Evolutionary conservation across 108 stramenopile species (phyloP), one percentile per base, ranked within the genome.

Genomic region (Cyclostephanos tholiformis): DNA sequence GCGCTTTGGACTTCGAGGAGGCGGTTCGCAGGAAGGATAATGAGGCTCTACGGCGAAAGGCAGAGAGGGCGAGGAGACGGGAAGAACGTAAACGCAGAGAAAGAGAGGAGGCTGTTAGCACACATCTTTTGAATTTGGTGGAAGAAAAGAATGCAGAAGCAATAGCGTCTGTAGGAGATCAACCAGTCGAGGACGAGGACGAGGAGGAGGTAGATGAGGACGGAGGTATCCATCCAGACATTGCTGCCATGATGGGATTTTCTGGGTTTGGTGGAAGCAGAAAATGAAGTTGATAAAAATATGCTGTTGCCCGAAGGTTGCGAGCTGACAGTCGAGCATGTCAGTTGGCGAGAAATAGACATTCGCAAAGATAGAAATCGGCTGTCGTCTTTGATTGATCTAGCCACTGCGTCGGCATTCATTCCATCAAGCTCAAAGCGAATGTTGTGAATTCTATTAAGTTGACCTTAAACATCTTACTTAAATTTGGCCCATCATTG

Each of bases 231-330:
- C 88, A 95, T 76, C 91, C 93, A n/a, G 90, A 82, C 38, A 77
- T 98, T 56, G 93, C 91, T 55, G 94, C 94, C 5, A 89, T 97
- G 91, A 98, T 98, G 97, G 97, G 97, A 22, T 97, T 98, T 65
- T 88, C 91, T 23, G 88, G 91, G 12, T 97, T 97, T 82, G 89
- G 91, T 25, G 83, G 87, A 30, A 63, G 84, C 35, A 44, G 41
- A 51, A 77, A 77, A 53, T 65, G 48, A 65, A 16, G 2, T 46
- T 14, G 2, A 14, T 16, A 4, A 16, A 14, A 12, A 17, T 17
- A 3, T 14, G 44, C 12, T 46, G 44, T 46, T 46, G 44, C 44
- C 16, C 14, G 44, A 12, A 46, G 13, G 44, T 46, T 46, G 44
- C 44, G 44, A 17, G 44, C 14, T 46, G 44, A 17, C 13, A 46